Base-by-base conservation (phyloP, 1,284 basidiomycete genomes). In the Afroboletus lepidellus region DNA sequence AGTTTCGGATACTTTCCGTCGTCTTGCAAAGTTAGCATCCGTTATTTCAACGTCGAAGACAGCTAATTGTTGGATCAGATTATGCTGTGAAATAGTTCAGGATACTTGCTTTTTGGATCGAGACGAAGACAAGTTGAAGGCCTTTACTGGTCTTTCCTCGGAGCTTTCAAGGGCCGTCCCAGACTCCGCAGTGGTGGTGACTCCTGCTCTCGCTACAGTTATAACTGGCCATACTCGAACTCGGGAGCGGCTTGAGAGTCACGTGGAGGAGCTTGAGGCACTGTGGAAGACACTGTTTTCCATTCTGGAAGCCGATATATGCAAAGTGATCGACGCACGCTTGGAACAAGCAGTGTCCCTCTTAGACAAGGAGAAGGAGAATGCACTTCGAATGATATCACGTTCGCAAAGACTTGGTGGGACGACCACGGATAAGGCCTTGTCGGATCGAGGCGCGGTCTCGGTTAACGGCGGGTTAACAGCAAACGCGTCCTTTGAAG, bases 201-300 rank as follows among this genome's bases (percentile, higher is more conserved):
- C 71, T 4, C 74, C 77, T 20, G 66, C 75, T 30, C 70, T 81
- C 16, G 72, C 76, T 23, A 72, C 73, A 33, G 70, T 78, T 24
- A 66, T 75, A 53, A 61, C 70, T 36, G 71, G 66, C 38, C 77
- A 79, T 54, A 69, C 69, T 39, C 69, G 75, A 50, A 72, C 69
- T 51, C 75, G 75, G 54, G 69, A 73, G 42, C 71, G 69, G 23
- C 63, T 74, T 29, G 73, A 77, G 45, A 63, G 63, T 39, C 73
- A 69, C 43, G 64, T 72, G 34, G 61, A 64, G 42, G 70, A 70
- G 12, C 71, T 80, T 15, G 72, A 71, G 45, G 57, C 61, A 29
- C 58, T 77, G 30, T 81, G 79, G 79, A 69, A 70, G 51, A 67
- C 74, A 33, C 63, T 74, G 18, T 75, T 80, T 49, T 68, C 74